Evolutionary conservation across 2,329 filamentous ascomycete species (phyloP).

Genomic region (Clarireedia monteithiana): DNA sequence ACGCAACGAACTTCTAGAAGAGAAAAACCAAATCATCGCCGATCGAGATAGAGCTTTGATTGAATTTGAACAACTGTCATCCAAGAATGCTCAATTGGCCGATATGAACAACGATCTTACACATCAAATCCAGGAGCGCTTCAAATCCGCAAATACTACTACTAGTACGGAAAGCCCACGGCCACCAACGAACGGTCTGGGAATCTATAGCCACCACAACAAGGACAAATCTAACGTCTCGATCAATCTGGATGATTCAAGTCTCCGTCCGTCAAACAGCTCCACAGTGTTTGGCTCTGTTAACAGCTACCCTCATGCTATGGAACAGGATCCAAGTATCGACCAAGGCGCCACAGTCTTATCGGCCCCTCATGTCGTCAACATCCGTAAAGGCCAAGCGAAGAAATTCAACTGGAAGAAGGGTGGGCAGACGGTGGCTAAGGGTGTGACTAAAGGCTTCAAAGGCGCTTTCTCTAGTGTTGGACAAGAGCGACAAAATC

Average conservation of each 20-base stretch:
- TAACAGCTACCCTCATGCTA: conserved; percentile 26
- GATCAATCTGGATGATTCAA: conserved; percentile 26
- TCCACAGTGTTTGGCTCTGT: conserved; percentile 29
- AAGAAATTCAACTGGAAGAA: conserved; percentile 99
- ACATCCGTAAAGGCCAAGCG: conserved; percentile 80
- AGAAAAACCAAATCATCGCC: conserved; percentile 72
- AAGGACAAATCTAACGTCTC: conserved; percentile 39
- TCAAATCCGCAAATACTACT: conserved; percentile 66
- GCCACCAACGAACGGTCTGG: conserved; percentile 42
- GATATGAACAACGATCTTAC: conserved; percentile 95
- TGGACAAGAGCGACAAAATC: conserved; percentile 46
- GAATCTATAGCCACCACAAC: conserved; percentile 48
- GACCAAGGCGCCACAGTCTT: conserved; percentile 27
- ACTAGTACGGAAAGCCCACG: conserved; percentile 37
- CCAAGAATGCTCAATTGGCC: conserved; percentile 87
- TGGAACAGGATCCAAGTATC: conserved; percentile 29
- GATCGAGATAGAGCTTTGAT: conserved; percentile 89
- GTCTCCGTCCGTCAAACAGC: conserved; percentile 33
- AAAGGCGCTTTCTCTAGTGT: conserved; percentile 68
- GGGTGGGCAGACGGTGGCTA: conserved; percentile 85
- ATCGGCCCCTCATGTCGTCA: conserved; percentile 76
- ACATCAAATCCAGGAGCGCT: conserved; percentile 86
- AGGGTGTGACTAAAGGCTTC: conserved; percentile 88
- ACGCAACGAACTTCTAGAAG: conserved; percentile 74
- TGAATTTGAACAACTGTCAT: conserved; percentile 90